Percentiles rank a stretch among this genome's conserved stretches.
Evolutionary conservation across 495 filamentous ascomycete genomes (phyloP).

Genomic region (Penicillium lagena): DNA sequence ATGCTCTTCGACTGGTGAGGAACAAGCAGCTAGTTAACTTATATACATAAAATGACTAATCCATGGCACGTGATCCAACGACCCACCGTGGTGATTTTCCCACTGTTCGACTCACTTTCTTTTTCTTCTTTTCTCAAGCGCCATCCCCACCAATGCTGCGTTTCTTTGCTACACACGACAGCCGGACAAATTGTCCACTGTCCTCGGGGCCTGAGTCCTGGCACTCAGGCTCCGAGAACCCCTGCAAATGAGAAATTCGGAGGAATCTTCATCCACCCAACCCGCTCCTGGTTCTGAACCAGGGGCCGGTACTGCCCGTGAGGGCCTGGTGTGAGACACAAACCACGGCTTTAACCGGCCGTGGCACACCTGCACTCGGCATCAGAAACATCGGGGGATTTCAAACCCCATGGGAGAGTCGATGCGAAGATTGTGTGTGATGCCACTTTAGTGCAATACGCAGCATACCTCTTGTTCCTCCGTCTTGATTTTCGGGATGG

Average conservation of each 20-base stretch:
- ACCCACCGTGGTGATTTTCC: constrained; percentile 4
- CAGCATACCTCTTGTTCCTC: constrained; percentile 60
- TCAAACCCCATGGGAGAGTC: constrained; percentile 71
- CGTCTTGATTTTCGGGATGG: constrained; percentile 21
- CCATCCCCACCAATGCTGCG: constrained; percentile 96
- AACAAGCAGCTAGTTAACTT: neutral
- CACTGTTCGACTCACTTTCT: constrained; percentile 27
- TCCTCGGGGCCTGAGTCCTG: constrained; percentile 14
- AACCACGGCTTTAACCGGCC: constrained; percentile 9
- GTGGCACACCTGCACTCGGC: constrained; percentile 78
- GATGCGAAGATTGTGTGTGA: constrained; percentile 88
- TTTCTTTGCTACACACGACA: constrained; percentile 97
- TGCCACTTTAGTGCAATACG: constrained; percentile 99
- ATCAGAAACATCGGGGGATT: constrained; percentile 91
- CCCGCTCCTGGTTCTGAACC: constrained; percentile 31
- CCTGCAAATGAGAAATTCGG: constrained; percentile 99
- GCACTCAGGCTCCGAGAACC: constrained; percentile 11
- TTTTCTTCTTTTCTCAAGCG: constrained; percentile 52
- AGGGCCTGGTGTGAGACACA: constrained; percentile 82
- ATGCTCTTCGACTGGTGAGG: too few species aligned
- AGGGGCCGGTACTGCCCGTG: constrained; percentile 62
- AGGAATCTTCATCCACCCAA: constrained; percentile 81
- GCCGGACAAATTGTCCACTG: constrained; percentile 17
- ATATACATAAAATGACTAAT: neutral
- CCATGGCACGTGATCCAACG: neutral